Evolutionary conservation across 495 filamentous ascomycete species (phyloP), one percentile per base, ranked within the genome.

Genomic region (Neurospora hispaniola): DNA sequence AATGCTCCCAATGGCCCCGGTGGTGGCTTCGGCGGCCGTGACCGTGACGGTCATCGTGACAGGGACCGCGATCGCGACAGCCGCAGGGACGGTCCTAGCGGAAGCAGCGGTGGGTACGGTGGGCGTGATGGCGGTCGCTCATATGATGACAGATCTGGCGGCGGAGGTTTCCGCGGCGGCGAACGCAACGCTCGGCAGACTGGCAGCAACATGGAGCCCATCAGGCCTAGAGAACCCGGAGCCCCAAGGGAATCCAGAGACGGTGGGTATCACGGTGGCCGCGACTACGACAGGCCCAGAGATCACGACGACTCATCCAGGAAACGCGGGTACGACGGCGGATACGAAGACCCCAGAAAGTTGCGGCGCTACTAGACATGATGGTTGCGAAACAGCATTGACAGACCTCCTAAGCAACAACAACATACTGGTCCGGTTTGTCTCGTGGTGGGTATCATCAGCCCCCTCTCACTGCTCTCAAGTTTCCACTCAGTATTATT

Each of bases 301-400:
- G 85, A 91, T 77, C 44, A 78, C 78, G 85, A 91, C 79, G 89
- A 90, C 74, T 88, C 54, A 23, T 62, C 85, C 75, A 84, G 90
- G 62, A 88, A 87, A 76, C 86, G 89, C 75, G 84, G 85, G 40
- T 89, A 86, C 76, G 91, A 93, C 70, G 89, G 88, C 72, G 86
- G 88, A 74, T 90, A 93, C 79, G 92, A 95, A 76, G 92, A 96
- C 80, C 89, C 91, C 44, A 88, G 93, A 72, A 91, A 90, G 79
- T 87, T 93, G 78, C 88, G 92, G 81, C 90, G 92, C 78, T 94
- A 94, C 84, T 94, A 79, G 54, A 62, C 54, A 62, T 62, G 54
- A 27, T 62, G 54, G 23, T 31, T 23, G 54, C 23, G 23, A 14
- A 31, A 81, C 73, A 77, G 72, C 74, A 77, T 73, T 59, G 43